These are phyloP conservation scores for Thraustochytrium sp. DNA, from an alignment of 352 stramenopile genomes.

Conservation along the genomic window DNA sequence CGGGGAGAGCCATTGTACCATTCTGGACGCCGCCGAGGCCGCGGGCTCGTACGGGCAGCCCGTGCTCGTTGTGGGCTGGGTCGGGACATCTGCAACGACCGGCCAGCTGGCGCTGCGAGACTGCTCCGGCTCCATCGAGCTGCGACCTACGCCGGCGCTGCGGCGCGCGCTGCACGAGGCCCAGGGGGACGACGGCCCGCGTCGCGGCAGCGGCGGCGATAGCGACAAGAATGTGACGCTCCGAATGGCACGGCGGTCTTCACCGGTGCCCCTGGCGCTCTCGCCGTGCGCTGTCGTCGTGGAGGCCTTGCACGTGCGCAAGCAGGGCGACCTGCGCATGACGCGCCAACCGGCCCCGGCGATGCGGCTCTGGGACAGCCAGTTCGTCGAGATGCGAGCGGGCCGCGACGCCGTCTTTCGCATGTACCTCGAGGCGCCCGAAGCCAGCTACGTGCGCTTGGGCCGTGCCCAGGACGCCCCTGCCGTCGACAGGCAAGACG, in stretches of 20 bases:
- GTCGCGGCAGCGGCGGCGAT: too few relatives aligned
- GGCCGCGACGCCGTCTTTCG: background rate
- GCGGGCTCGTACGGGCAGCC: background rate
- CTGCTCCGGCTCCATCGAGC: background rate
- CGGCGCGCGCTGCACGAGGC: background rate
- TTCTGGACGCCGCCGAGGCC: background rate
- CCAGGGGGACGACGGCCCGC: background rate
- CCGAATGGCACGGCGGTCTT: too few relatives aligned
- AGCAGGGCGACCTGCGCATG: background rate
- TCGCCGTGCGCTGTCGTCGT: background rate
- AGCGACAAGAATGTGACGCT: too few relatives aligned
- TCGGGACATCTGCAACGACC: background rate
- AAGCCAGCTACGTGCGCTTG: background rate
- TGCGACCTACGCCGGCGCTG: background rate
- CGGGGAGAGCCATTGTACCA: background rate
- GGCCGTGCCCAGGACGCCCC: too few relatives aligned
- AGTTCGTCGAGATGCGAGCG: background rate
- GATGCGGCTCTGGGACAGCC: background rate
- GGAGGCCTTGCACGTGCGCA: background rate
- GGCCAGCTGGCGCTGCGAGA: background rate
- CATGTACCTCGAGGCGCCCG: background rate
- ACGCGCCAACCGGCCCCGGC: background rate
- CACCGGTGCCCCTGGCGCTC: background rate
- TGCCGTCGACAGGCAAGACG: background rate
- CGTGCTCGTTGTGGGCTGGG: background rate